phyloP scores from a whole-genome alignment of 2,329 filamentous ascomycete species.

The Stagonosporopsis tanaceti region DNA sequence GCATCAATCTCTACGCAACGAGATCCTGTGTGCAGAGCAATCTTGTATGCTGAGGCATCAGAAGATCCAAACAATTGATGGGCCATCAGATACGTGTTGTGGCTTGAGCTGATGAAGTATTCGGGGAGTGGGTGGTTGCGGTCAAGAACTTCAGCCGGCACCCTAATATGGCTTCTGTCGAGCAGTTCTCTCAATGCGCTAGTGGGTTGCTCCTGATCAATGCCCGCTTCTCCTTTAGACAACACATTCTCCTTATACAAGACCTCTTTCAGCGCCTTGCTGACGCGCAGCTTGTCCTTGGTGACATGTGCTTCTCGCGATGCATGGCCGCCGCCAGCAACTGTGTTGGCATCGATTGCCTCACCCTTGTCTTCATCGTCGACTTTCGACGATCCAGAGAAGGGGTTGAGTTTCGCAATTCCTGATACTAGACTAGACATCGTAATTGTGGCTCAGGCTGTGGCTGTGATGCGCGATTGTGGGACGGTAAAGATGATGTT shows the following conservation, averaged over 20 bases:
- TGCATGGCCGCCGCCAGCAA: conserved; percentile 68
- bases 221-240: conserved; percentile 55
- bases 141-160: conserved; percentile 64
- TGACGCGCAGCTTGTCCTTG: conserved; percentile 65
- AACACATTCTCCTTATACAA: conserved; percentile 63
- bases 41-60: conserved; percentile 69
- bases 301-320: conserved; percentile 58
- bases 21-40: conserved; percentile 67
- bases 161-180: conserved; percentile 64
- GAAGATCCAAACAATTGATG: conserved; percentile 73
- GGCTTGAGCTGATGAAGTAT: conserved; percentile 76
- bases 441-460: conserved; percentile 20
- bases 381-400: conserved; percentile 35
- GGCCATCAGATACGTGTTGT: conserved; percentile 76
- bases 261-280: conserved; percentile 64
- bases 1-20: conserved; percentile 78
- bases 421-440: conserved; percentile 48
- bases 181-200: conserved; percentile 61
- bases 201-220: conserved; percentile 57
- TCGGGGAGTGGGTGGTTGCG: conserved; percentile 69
- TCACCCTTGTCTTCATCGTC: conserved; percentile 65
- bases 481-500: conserved; percentile 17
- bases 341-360: conserved; percentile 56
- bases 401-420: conserved; percentile 44
- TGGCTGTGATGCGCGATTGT: conserved; percentile 16